Evolutionary conservation across 768 basidiomycete genomes (phyloP).

Genomic region (Suillus discolor): DNA sequence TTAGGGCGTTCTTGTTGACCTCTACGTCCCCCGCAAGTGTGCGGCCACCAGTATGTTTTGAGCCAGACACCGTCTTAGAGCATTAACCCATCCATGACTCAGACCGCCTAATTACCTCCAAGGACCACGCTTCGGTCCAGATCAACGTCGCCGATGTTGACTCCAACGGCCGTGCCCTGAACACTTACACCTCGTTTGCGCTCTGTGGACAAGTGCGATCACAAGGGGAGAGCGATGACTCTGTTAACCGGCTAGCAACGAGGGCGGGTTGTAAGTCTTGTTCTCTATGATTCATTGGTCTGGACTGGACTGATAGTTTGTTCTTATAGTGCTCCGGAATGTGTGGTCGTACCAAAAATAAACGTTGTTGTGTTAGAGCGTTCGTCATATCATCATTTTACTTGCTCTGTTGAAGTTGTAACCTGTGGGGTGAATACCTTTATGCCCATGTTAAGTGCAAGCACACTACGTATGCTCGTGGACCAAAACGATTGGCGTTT

Average conservation of each 20-base stretch:
- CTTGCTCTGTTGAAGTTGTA: slow-evolving; percentile 8
- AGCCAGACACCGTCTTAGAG: background rate
- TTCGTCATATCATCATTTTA: slow-evolving; percentile 20
- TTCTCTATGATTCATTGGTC: background rate
- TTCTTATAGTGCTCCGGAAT: slow-evolving; percentile 81
- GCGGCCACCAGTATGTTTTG: slow-evolving; percentile 86
- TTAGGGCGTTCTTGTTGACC: slow-evolving; percentile 98
- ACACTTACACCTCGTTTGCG: slow-evolving; percentile 88
- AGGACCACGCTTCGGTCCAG: slow-evolving; percentile 99
- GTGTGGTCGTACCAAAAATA: slow-evolving; percentile 97
- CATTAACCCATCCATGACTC: slow-evolving; percentile 13
- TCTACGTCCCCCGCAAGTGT: slow-evolving; percentile 99
- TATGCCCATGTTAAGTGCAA: background rate
- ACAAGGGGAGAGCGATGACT: slow-evolving; percentile 95
- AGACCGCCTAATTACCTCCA: slow-evolving; percentile 99
- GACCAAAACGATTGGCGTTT: background rate
- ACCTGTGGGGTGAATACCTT: slow-evolving; percentile 7
- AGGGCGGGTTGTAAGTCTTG: slow-evolving; percentile 85
- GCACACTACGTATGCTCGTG: background rate
- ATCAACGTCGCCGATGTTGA: slow-evolving; percentile 95
- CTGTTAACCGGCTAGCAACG: slow-evolving; percentile 94
- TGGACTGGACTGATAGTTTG: slow-evolving; percentile 8
- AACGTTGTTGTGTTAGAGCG: slow-evolving; percentile 25
- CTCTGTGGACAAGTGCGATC: slow-evolving; percentile 93
- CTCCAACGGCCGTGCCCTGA: slow-evolving; percentile 76